A percentile compares a stretch with the other conserved stretches of the same genome.
These are phyloP conservation scores for Ophiostoma australiae DNA, from an alignment of 2,329 filamentous ascomycete genomes.

Conservation along the genomic window DNA sequence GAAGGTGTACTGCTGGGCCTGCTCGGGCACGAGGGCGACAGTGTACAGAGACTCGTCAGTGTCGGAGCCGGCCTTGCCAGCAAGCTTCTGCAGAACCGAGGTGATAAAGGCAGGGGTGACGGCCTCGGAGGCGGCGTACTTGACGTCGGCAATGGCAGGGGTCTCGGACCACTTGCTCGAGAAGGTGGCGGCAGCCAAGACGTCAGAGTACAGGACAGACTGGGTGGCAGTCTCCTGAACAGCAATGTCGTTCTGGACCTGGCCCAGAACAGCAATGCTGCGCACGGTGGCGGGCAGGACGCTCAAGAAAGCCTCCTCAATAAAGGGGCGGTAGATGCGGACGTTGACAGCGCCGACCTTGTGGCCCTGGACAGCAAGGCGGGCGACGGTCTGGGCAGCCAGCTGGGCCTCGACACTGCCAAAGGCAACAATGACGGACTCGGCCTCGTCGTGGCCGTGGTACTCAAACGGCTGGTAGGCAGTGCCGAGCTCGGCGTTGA, in stretches of 20 bases:
- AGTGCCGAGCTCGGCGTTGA: slow-evolving; percentile 90
- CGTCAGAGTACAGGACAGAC: slow-evolving; percentile 88
- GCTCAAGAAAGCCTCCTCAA: slow-evolving; percentile 88
- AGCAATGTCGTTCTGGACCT: slow-evolving; percentile 69
- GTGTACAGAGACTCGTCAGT: slow-evolving; percentile 29
- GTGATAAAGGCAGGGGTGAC: slow-evolving; percentile 54
- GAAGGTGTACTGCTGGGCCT: slow-evolving; percentile 82
- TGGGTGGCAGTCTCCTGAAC: slow-evolving; percentile 71
- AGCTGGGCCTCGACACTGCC: slow-evolving; percentile 87
- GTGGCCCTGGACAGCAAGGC: slow-evolving; percentile 65
- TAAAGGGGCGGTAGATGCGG: slow-evolving; percentile 88
- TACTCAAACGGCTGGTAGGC: slow-evolving; percentile 94
- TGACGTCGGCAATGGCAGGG: slow-evolving; percentile 72
- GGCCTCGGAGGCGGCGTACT: slow-evolving; percentile 69
- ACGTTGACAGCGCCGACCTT: slow-evolving; percentile 87
- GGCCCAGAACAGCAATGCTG: slow-evolving; percentile 79
- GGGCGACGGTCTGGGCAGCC: slow-evolving; percentile 71
- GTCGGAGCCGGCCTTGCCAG: slow-evolving; percentile 40
- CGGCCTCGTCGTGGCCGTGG: slow-evolving; percentile 71
- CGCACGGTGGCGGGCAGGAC: slow-evolving; percentile 69
- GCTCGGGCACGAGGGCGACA: slow-evolving; percentile 36
- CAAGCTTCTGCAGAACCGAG: slow-evolving; percentile 46
- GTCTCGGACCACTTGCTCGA: slow-evolving; percentile 54
- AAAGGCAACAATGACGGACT: slow-evolving; percentile 84
- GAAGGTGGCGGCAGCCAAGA: slow-evolving; percentile 78